These are phyloP conservation scores for Saturnispora mendoncae DNA, from an alignment of 805 yeast species.

Conservation along the genomic window DNA sequence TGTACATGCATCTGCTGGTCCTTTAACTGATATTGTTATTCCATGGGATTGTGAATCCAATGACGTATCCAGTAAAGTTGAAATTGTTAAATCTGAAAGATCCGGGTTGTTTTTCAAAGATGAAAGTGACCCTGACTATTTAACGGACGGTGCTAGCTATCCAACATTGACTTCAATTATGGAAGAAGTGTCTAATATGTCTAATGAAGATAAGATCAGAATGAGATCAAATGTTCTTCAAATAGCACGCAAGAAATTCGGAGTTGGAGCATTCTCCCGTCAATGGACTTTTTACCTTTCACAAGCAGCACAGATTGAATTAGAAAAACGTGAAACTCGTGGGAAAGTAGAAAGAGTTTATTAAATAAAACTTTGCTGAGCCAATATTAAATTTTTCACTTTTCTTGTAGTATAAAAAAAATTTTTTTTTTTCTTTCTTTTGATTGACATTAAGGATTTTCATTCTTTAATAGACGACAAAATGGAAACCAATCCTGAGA, in stretches of 20 bases:
- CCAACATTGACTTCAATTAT: conserved; percentile 43
- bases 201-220: conserved; percentile 9
- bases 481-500: conserved; percentile 64
- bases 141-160: conserved; percentile 13
- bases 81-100: conserved; percentile 23
- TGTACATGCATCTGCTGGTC: conserved; percentile 95
- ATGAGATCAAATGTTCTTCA: conserved; percentile 19
- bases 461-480: conserved; percentile 25
- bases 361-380: conserved; percentile 11
- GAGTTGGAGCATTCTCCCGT: conserved; percentile 18
- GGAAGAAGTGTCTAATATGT: conserved; percentile 21
- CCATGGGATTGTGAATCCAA: conserved; percentile 34
- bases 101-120: conserved; percentile 79
- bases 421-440: conserved; percentile 1
- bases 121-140: conserved; percentile 57
- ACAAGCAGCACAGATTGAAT: conserved; percentile 16
- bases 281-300: conserved; percentile 18
- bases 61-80: conserved; percentile 14
- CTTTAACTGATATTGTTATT: conserved; percentile 74
- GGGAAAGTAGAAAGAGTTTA: conserved; percentile 27
- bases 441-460: background rate
- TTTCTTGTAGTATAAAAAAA: background rate
- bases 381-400: background rate
- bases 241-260: conserved; percentile 24
- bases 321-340: conserved; percentile 15